Evolutionary conservation across 345 rosid genomes (phyloP).

Genomic region (Punica granatum): DNA sequence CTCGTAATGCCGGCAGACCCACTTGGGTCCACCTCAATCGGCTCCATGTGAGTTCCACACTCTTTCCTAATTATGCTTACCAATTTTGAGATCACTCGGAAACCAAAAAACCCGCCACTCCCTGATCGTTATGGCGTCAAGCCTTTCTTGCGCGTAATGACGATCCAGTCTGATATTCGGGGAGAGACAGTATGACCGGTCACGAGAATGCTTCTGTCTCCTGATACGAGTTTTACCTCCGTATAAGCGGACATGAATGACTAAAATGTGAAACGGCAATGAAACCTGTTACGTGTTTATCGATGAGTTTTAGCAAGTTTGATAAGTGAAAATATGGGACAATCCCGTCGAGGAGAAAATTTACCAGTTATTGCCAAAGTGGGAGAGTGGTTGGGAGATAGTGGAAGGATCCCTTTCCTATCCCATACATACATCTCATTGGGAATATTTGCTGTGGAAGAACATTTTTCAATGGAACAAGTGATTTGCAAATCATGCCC

Average conservation of each 20-base stretch:
- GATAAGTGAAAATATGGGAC: too few relatives aligned
- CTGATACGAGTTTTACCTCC: not conserved
- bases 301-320: too few relatives aligned
- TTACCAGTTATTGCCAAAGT: not conserved
- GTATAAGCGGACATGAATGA: not conserved
- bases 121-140: too few relatives aligned
- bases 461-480: not conserved
- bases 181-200: too few relatives aligned
- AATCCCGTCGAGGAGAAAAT: not conserved
- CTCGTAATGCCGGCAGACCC: not conserved
- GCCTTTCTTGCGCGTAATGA: too few relatives aligned
- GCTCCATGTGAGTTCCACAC: not conserved
- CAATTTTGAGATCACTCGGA: too few relatives aligned
- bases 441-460: not conserved
- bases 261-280: not conserved
- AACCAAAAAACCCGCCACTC: too few relatives aligned
- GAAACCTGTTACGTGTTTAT: not conserved
- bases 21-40: conserved; percentile 4
- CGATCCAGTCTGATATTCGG: too few relatives aligned
- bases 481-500: not conserved
- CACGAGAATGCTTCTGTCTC: not conserved
- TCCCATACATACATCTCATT: not conserved
- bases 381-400: conserved; percentile 6
- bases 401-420: not conserved
- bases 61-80: too few relatives aligned